These are phyloP conservation scores for Vigna angularis DNA, from an alignment of 306 rosid species.

Conservation along the genomic window DNA sequence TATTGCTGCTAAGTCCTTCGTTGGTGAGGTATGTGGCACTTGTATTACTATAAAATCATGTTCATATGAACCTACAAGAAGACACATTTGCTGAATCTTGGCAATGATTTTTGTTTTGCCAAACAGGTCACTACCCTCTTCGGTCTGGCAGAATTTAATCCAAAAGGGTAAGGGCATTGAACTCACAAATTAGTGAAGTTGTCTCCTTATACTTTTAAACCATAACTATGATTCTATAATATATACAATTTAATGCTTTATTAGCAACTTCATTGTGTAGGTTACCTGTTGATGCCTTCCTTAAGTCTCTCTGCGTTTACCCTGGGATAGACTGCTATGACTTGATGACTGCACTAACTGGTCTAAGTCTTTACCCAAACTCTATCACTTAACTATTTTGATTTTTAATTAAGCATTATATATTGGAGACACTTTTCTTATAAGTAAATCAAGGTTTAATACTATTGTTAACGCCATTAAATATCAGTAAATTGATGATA, in stretches of 20 bases:
- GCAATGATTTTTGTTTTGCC: background rate
- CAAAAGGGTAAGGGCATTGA: conserved; percentile 58
- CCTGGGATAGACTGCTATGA: conserved; percentile 74
- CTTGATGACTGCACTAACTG: conserved; percentile 63
- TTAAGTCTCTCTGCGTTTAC: conserved; percentile 54
- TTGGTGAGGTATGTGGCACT: conserved; percentile 64
- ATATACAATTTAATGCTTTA: conserved; percentile 22
- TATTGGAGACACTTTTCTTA: background rate
- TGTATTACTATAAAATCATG: background rate
- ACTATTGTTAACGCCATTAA: background rate
- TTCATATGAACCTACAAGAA: background rate
- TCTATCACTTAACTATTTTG: conserved; percentile 6
- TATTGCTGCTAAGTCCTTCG: conserved; percentile 64
- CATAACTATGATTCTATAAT: background rate
- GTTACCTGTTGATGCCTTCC: conserved; percentile 48
- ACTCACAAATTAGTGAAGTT: background rate
- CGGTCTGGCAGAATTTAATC: conserved; percentile 83
- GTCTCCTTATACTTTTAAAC: background rate
- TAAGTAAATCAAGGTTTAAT: background rate
- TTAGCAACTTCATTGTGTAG: conserved; percentile 47
- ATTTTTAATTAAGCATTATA: background rate
- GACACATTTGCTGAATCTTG: background rate
- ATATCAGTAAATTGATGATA: background rate
- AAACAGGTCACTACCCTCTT: conserved; percentile 57
- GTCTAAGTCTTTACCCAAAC: conserved; percentile 43